These are phyloP conservation scores for Acanthamoeba culbertsoni DNA, from an alignment of 208 protist genomes.

Conservation along the genomic window DNA sequence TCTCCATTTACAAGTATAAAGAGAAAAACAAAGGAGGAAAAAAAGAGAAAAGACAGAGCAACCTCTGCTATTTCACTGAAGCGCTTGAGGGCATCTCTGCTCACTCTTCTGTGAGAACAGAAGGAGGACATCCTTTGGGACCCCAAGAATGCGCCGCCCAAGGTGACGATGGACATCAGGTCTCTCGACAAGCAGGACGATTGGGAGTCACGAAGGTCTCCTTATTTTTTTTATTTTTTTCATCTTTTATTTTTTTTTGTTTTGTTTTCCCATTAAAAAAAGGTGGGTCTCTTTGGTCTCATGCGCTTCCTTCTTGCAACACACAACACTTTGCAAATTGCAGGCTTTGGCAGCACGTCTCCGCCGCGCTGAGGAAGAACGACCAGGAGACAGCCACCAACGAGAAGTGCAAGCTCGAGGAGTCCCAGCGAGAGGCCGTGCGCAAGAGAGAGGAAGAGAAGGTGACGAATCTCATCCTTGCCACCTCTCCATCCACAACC, in stretches of 20 bases:
- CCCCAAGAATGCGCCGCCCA: background rate
- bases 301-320: background rate
- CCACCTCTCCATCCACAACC: background rate
- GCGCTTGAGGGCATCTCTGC: background rate
- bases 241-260: background rate
- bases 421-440: slow-evolving; percentile 71
- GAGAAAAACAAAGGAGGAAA: no score
- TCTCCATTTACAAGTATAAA: background rate
- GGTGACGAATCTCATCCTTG: background rate
- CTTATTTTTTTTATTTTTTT: background rate
- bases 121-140: slow-evolving; percentile 65
- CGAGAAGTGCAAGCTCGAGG: slow-evolving; percentile 79
- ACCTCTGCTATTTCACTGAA: background rate
- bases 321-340: background rate
- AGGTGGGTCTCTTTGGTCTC: background rate
- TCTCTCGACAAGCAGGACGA: slow-evolving; percentile 59
- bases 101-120: background rate
- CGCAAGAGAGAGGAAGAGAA: slow-evolving; percentile 58
- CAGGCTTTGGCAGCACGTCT: slow-evolving; percentile 78
- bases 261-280: background rate
- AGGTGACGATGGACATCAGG: slow-evolving; percentile 59
- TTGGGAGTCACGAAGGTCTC: slow-evolving; percentile 65
- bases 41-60: no score
- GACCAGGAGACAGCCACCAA: slow-evolving; percentile 79
- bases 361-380: slow-evolving; percentile 72